These are phyloP conservation scores for Remersonia thermophila DNA, from an alignment of 2,329 filamentous ascomycete species.

Conservation along the genomic window DNA sequence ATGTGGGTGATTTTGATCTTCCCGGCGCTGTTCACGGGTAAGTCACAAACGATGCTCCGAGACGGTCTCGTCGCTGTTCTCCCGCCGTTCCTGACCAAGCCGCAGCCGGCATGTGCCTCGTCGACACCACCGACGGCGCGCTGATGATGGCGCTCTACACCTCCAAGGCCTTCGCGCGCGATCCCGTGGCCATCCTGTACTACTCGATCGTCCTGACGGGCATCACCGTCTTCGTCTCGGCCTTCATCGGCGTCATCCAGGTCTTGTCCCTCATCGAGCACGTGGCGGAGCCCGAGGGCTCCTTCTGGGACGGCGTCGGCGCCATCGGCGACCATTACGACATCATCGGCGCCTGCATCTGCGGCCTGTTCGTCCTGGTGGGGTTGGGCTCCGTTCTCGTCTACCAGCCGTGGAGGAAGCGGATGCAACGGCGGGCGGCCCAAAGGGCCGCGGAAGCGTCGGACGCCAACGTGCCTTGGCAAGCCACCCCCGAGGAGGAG, in stretches of 20 bases:
- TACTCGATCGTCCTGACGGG: slow-evolving; percentile 81
- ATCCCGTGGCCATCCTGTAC: slow-evolving; percentile 82
- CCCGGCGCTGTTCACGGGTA: slow-evolving; percentile 75
- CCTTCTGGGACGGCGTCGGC: slow-evolving; percentile 85
- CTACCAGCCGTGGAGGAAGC: slow-evolving; percentile 66
- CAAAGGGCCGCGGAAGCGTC: background rate
- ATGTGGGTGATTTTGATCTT: slow-evolving; percentile 94
- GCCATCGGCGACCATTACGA: slow-evolving; percentile 70
- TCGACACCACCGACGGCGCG: slow-evolving; percentile 86
- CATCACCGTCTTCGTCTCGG: slow-evolving; percentile 71
- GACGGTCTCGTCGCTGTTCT: no score
- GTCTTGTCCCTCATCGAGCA: slow-evolving; percentile 67
- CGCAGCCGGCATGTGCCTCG: slow-evolving; percentile 78
- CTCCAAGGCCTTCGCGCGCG: slow-evolving; percentile 61
- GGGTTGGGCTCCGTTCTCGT: slow-evolving; percentile 60
- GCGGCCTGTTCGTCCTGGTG: slow-evolving; percentile 68
- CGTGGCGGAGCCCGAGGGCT: slow-evolving; percentile 57
- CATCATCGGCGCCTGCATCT: slow-evolving; percentile 75
- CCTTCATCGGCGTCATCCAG: slow-evolving; percentile 78
- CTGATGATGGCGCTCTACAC: slow-evolving; percentile 94
- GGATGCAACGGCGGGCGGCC: slow-evolving; percentile 24
- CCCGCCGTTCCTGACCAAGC: no score
- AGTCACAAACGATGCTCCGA: no score
- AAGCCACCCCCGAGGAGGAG: no score
- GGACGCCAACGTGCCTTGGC: no score